These are phyloP conservation scores for Parietichytrium sp. DNA, from an alignment of 108 stramenopile species.

Conservation along the genomic window DNA sequence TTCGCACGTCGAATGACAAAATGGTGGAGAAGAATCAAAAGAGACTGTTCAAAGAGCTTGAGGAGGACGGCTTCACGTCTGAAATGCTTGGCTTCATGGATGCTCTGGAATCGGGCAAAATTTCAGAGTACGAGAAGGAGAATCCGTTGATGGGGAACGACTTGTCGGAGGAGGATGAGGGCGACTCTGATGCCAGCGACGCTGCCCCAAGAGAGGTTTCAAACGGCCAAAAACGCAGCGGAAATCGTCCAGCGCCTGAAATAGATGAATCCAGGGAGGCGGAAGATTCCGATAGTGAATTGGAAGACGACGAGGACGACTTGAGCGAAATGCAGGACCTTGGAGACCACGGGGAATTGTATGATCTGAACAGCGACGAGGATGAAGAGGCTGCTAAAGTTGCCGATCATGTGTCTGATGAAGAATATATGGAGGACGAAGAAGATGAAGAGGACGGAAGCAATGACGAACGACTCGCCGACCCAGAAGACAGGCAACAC, in stretches of 20 bases:
- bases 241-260: too few relatives aligned
- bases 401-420: not conserved
- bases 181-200: not conserved
- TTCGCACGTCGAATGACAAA: not conserved
- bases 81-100: constrained; percentile 71
- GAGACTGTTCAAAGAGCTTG: constrained; percentile 73
- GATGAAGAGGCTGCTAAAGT: not conserved
- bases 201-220: too few relatives aligned
- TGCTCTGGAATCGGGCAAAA: constrained; percentile 65
- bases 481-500: not conserved
- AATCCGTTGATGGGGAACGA: not conserved
- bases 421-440: not conserved
- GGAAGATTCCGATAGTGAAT: not conserved
- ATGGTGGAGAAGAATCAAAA: constrained; percentile 66
- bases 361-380: not conserved
- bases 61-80: constrained; percentile 68
- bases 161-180: not conserved
- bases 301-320: not conserved
- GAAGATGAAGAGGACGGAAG: not conserved
- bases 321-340: too few relatives aligned
- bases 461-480: not conserved
- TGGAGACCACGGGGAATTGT: too few relatives aligned
- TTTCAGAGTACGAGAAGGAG: constrained; percentile 57
- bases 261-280: not conserved
- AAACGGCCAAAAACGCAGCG: too few relatives aligned